phyloP scores from a whole-genome alignment of 306 rosid genomes.

The Trichosanthes truncata region DNA sequence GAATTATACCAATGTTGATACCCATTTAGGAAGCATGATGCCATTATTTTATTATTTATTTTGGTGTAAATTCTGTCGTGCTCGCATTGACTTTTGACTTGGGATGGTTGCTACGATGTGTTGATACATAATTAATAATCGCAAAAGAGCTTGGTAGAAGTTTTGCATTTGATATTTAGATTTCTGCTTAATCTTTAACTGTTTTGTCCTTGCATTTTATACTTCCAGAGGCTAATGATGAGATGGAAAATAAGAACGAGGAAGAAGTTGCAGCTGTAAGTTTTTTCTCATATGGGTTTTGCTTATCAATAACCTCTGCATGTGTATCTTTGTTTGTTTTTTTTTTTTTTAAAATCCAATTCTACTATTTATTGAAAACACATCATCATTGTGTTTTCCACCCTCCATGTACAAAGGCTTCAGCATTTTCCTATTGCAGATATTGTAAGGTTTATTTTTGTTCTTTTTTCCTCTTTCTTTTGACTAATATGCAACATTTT shows the following conservation, averaged over 20 bases:
- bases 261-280: constrained; percentile 47
- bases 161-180: neutral
- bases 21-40: neutral
- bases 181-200: neutral
- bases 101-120: neutral
- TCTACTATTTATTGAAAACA: no score
- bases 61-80: neutral
- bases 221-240: constrained; percentile 32
- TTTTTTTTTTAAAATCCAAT: neutral
- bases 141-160: neutral
- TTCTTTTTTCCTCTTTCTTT: neutral
- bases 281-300: constrained; percentile 11
- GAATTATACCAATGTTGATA: neutral
- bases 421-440: constrained; percentile 4
- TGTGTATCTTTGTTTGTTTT: neutral
- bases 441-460: neutral
- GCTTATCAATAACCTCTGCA: neutral
- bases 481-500: neutral
- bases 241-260: neutral
- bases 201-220: neutral
- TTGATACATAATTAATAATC: neutral
- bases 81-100: neutral
- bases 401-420: neutral
- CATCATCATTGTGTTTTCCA: neutral
- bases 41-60: neutral